Evolutionary conservation across 306 rosid species (phyloP).

Genomic region (Pyrus betulifolia): DNA sequence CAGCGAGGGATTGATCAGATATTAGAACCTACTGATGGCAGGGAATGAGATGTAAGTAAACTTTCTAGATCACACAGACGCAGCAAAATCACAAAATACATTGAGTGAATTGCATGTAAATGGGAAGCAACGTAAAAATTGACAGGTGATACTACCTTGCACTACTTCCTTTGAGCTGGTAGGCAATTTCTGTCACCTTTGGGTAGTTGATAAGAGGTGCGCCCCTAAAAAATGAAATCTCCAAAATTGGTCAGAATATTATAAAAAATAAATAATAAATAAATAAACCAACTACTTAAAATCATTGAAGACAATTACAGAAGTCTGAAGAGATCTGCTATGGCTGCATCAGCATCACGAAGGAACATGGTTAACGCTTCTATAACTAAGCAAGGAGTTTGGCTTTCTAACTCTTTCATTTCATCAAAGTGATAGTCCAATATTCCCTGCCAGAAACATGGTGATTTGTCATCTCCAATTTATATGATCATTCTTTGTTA

Average conservation of each 20-base stretch:
- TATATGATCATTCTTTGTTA: background rate
- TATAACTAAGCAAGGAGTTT: background rate
- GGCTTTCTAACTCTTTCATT: background rate
- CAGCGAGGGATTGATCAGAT: too few species aligned
- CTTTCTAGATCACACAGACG: background rate
- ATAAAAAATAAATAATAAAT: background rate
- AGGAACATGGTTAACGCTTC: background rate
- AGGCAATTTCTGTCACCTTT: background rate
- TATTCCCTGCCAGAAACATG: constrained; percentile 4
- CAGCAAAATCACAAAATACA: background rate
- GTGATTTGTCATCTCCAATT: background rate
- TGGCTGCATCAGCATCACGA: background rate
- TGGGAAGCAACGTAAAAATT: background rate
- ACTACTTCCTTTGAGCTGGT: background rate
- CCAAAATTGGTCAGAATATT: background rate
- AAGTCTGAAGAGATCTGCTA: background rate
- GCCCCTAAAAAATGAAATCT: constrained; percentile 1
- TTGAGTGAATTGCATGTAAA: background rate
- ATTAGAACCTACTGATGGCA: too few species aligned
- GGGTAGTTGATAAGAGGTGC: background rate
- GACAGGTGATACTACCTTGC: background rate
- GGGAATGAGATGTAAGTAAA: too few species aligned
- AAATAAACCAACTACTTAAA: background rate
- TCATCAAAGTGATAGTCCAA: background rate
- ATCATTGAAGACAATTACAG: background rate